phyloP scores from a whole-genome alignment of 192 early-diverging fungal genomes.

The Allomyces javanicus region DNA sequence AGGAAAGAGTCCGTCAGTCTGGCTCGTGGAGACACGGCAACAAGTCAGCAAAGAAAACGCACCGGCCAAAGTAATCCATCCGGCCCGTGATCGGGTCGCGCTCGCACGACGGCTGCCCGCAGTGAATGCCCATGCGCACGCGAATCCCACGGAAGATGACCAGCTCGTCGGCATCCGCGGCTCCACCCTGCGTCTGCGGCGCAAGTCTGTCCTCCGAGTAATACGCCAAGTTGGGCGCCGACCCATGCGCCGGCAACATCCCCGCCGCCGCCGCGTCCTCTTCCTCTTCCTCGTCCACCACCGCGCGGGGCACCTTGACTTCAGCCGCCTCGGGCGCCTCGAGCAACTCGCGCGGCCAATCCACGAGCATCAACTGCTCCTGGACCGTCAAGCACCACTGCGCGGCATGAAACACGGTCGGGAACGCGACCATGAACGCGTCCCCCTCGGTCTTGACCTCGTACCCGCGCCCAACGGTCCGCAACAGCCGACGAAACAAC shows the following conservation, averaged over 20 bases:
- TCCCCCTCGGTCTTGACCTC: slow-evolving; percentile 94
- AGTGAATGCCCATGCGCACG: slow-evolving; percentile 87
- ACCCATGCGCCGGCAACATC: slow-evolving; percentile 1
- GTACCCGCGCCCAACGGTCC: slow-evolving; percentile 58
- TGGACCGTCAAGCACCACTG: slow-evolving; percentile 80
- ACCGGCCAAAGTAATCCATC: slow-evolving; percentile 89
- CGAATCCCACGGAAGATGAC: slow-evolving; percentile 67
- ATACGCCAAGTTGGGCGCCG: slow-evolving; percentile 4
- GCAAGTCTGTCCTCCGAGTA: slow-evolving; percentile 7
- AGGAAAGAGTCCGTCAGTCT: too few relatives aligned
- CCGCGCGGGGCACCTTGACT: slow-evolving; percentile 36
- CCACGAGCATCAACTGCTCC: slow-evolving; percentile 49
- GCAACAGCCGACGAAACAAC: slow-evolving; percentile 61
- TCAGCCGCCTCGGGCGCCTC: slow-evolving; percentile 53
- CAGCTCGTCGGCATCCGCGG: not conserved
- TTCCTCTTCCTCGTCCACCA: slow-evolving; percentile 4
- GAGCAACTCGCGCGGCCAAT: slow-evolving; percentile 75
- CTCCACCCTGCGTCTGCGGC: slow-evolving; percentile 5
- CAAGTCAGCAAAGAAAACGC: too few relatives aligned
- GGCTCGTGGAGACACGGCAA: too few relatives aligned
- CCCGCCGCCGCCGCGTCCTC: slow-evolving; percentile 1
- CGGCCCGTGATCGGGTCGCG: slow-evolving; percentile 69
- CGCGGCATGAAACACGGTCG: slow-evolving; percentile 53
- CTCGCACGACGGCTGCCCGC: slow-evolving; percentile 69
- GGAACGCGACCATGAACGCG: slow-evolving; percentile 83